Percentiles rank a stretch among this genome's conserved stretches.
These are phyloP conservation scores for Nannizzia gypsea DNA, from an alignment of 2,329 filamentous ascomycete species.

Conservation along the genomic window DNA sequence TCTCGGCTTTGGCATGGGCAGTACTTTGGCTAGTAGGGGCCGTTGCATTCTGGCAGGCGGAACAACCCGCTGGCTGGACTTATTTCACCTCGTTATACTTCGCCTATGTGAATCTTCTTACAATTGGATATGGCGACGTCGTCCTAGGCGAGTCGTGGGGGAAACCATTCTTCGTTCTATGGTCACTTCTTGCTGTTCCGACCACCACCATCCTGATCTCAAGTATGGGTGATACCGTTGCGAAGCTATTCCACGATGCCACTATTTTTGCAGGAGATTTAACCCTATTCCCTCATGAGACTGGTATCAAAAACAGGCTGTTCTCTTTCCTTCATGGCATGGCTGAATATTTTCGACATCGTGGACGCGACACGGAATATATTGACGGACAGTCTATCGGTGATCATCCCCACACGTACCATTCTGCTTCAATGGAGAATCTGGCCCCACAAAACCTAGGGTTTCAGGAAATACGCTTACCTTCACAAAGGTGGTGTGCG, in stretches of 20 bases:
- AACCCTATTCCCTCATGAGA: slow-evolving; percentile 43
- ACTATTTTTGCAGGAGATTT: slow-evolving; percentile 45
- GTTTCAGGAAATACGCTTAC: not conserved
- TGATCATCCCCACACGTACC: not conserved
- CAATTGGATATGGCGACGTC: slow-evolving; percentile 32
- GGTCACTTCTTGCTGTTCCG: slow-evolving; percentile 31
- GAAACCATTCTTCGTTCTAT: slow-evolving; percentile 31
- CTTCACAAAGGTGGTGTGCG: slow-evolving; percentile 34
- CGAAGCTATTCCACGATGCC: slow-evolving; percentile 43
- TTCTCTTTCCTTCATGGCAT: slow-evolving; percentile 11
- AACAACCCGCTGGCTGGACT: slow-evolving; percentile 23
- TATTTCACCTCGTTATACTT: slow-evolving; percentile 32
- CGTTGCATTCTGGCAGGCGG: slow-evolving; percentile 27
- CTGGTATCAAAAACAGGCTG: slow-evolving; percentile 22
- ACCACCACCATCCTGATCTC: slow-evolving; percentile 32
- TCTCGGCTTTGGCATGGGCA: slow-evolving; percentile 30
- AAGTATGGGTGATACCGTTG: slow-evolving; percentile 30
- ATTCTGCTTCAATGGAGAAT: not conserved
- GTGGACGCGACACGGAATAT: not conserved
- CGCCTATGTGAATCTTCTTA: slow-evolving; percentile 28
- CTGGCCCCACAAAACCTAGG: not conserved
- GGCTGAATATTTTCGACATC: slow-evolving; percentile 12
- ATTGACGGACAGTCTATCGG: not conserved
- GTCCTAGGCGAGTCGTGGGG: slow-evolving; percentile 24
- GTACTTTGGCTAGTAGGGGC: slow-evolving; percentile 35